Evolutionary conservation across 225 moss, liverwort and hornwort species (phyloP), one percentile per base, ranked within the genome.

Genomic region (Rhytidiadelphus loreus): DNA sequence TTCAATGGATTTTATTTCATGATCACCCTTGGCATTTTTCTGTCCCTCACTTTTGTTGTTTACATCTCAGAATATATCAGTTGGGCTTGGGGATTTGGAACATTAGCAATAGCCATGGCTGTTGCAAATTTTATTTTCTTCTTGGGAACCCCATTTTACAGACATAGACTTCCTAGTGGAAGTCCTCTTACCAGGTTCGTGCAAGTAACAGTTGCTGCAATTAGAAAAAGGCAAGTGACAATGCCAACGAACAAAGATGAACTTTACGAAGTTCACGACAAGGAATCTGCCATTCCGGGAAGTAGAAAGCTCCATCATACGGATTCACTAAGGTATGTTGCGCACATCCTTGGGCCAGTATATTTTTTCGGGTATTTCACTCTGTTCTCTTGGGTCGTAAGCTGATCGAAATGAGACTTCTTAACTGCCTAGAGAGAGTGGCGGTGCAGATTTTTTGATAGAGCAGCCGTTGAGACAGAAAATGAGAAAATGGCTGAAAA

Each of bases 61-160:
- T 96, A 94, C 82, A 86, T 98, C 68, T 95, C 96, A 52, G 88
- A 94, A 37, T 94, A 98, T 59, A 50, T 93, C 59, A 96, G 96
- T 41, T 91, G 97, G 94, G 91, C 75, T n/a, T 98, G 96, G 96
- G 97, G 96, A 22, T 98, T 96, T 78, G 93, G 96, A 50, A 92
- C 95, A 74, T 92, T 96, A 39, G 91, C 95, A 22, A 85, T 98
- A 11, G 86, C 92, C 75, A 96, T 96, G 95, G 91, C 92, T 61
- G 29, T 90, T 48, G 91, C 96, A 37, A 90, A 94, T 76, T 29
- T 93, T 7, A 89, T 91, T 37, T 96, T 98, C 81, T 86, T 93
- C 30, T 24, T 87, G 61, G 96, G 96, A 43, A 95, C 95, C 46
- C 93, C 92, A 35, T 88, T 91, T 41, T 98, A 96, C 76, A 92